Percentiles rank a stretch among this genome's conserved stretches.
phyloP scores from a whole-genome alignment of 2,329 filamentous ascomycete genomes.

The Arthroderma uncinatum region DNA sequence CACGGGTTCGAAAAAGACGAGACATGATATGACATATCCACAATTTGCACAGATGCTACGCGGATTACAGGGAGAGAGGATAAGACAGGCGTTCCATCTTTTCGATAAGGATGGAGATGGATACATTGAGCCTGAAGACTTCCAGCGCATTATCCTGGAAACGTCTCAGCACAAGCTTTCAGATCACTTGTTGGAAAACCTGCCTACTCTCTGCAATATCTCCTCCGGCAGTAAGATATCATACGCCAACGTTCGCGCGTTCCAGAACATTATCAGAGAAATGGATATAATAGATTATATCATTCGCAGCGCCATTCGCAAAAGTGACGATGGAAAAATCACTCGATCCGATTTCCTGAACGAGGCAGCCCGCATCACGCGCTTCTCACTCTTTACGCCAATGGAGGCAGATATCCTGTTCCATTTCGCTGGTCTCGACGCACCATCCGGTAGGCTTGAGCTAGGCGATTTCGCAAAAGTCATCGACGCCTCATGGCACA shows the following conservation, averaged over 20 bases:
- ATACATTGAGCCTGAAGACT: constrained; percentile 90
- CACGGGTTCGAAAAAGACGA: constrained; percentile 73
- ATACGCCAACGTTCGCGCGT: constrained; percentile 92
- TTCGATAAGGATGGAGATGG: constrained; percentile 89
- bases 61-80: constrained; percentile 87
- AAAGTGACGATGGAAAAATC: constrained; percentile 83
- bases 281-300: constrained; percentile 97
- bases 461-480: constrained; percentile 86
- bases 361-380: constrained; percentile 78
- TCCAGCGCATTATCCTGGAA: constrained; percentile 90
- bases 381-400: constrained; percentile 92
- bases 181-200: constrained; percentile 83
- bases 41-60: constrained; percentile 98
- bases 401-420: constrained; percentile 99
- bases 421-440: constrained; percentile 90
- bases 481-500: constrained; percentile 83
- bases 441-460: constrained; percentile 72
- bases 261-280: constrained; percentile 94
- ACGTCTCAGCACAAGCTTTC: constrained; percentile 93
- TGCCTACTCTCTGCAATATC: constrained; percentile 91
- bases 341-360: constrained; percentile 89
- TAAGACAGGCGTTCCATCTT: constrained; percentile 84
- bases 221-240: constrained; percentile 84
- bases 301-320: constrained; percentile 70
- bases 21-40: constrained; percentile 85